These are phyloP conservation scores for Iris macrosiphon DNA, from an alignment of 106 monocot species.

Conservation along the genomic window DNA sequence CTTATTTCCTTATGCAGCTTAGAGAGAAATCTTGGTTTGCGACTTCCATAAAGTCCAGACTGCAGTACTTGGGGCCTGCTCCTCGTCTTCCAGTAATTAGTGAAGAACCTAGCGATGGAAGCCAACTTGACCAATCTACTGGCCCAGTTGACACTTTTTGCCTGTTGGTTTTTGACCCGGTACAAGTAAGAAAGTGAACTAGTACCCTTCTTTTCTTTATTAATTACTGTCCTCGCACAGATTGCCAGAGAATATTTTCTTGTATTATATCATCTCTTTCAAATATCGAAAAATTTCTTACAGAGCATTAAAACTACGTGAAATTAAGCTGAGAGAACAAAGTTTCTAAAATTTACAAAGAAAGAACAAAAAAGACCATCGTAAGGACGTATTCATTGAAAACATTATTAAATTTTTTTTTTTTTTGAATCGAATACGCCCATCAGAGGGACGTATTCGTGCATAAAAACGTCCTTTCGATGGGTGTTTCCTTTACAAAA, in stretches of 20 bases:
- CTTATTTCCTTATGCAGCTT: slow-evolving; percentile 33
- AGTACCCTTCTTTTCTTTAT: neutral
- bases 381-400: too few species aligned
- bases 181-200: slow-evolving; percentile 41
- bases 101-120: slow-evolving; percentile 25
- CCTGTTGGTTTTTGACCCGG: slow-evolving; percentile 77
- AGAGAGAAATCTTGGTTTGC: slow-evolving; percentile 89
- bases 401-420: too few species aligned
- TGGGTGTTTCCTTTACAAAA: too few species aligned
- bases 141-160: slow-evolving; percentile 86
- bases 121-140: slow-evolving; percentile 47
- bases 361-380: neutral
- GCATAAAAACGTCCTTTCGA: too few species aligned
- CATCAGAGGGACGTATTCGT: too few species aligned
- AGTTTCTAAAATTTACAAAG: neutral
- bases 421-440: too few species aligned
- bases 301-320: neutral
- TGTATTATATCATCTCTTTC: neutral
- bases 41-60: slow-evolving; percentile 75
- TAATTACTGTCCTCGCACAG: neutral
- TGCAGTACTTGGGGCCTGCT: slow-evolving; percentile 60
- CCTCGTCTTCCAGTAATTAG: slow-evolving; percentile 62
- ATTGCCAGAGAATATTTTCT: neutral
- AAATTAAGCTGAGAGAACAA: neutral
- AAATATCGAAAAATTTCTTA: neutral